phyloP scores from a whole-genome alignment of 2,329 filamentous ascomycete species.

The Cercospora sp. region DNA sequence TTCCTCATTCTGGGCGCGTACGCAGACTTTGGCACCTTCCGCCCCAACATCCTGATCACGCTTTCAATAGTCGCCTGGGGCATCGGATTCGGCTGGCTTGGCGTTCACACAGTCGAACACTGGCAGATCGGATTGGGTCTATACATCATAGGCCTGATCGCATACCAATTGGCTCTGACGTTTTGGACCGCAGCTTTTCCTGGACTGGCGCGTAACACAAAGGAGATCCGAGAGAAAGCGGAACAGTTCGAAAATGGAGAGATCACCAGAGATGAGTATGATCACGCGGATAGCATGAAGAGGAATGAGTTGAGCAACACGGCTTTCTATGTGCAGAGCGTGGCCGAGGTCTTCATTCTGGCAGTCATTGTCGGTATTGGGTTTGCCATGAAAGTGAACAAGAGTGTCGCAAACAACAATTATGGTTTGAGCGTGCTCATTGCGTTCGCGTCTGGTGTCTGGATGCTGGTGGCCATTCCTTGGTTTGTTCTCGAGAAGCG shows the following conservation, averaged over 20 bases:
- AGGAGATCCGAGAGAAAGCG: constrained; percentile 52
- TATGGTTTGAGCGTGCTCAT: constrained; percentile 66
- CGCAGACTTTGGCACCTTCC: constrained; percentile 65
- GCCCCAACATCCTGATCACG: constrained; percentile 62
- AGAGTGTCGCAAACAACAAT: constrained; percentile 61
- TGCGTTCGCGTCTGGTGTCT: constrained; percentile 64
- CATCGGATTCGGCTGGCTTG: constrained; percentile 67
- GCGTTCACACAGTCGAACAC: constrained; percentile 59
- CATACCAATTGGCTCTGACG: constrained; percentile 66
- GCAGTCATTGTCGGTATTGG: constrained; percentile 66
- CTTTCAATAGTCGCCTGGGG: constrained; percentile 62
- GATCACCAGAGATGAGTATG: constrained; percentile 61
- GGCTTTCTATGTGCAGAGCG: constrained; percentile 63
- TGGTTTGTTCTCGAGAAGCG: constrained; percentile 68
- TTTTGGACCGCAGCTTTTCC: constrained; percentile 69
- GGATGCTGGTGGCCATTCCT: constrained; percentile 63
- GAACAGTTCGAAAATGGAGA: constrained; percentile 52
- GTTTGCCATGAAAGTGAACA: constrained; percentile 62
- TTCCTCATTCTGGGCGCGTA: constrained; percentile 56
- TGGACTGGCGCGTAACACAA: constrained; percentile 57
- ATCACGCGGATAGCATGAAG: constrained; percentile 62
- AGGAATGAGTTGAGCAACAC: constrained; percentile 64
- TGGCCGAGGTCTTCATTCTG: constrained; percentile 62
- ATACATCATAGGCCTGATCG: constrained; percentile 67
- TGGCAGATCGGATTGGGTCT: constrained; percentile 63